A percentile compares a stretch with the other conserved stretches of the same genome.
Evolutionary conservation across 148 eudicot species (phyloP).

Genomic region (Arctostaphylos glauca): DNA sequence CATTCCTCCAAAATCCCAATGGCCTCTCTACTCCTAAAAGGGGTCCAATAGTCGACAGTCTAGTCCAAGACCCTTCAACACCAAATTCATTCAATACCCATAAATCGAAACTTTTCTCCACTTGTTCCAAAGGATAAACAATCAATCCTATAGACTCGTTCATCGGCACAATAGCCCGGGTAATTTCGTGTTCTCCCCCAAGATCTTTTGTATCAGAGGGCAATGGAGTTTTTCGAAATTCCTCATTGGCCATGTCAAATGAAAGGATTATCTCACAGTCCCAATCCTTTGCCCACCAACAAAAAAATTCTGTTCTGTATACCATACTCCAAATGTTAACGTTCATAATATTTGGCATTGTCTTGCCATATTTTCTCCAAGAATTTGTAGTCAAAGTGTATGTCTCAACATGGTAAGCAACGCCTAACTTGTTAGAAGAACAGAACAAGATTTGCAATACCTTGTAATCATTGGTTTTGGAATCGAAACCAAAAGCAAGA

Average conservation of each 20-base stretch:
- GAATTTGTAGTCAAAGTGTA: constrained; percentile 16
- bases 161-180: constrained; percentile 1
- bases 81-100: constrained; percentile 8
- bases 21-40: constrained; percentile 3
- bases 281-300: constrained; percentile 10
- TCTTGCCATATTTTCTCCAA: constrained; percentile 16
- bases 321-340: constrained; percentile 6
- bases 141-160: background rate
- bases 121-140: background rate
- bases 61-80: background rate
- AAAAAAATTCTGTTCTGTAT: background rate
- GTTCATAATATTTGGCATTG: background rate
- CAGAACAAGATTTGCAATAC: constrained; percentile 15
- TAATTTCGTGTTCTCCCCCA: background rate
- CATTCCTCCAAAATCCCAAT: constrained; percentile 5
- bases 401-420: constrained; percentile 21
- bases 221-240: background rate
- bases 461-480: constrained; percentile 19
- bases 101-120: background rate
- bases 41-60: constrained; percentile 1
- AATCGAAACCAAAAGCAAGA: background rate
- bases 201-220: background rate
- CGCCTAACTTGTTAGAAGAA: background rate
- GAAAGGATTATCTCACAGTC: constrained; percentile 6
- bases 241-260: background rate